Evolutionary conservation across 768 basidiomycete species (phyloP), one percentile per base, ranked within the genome.

Genomic region (Thelephora aurantiotincta): DNA sequence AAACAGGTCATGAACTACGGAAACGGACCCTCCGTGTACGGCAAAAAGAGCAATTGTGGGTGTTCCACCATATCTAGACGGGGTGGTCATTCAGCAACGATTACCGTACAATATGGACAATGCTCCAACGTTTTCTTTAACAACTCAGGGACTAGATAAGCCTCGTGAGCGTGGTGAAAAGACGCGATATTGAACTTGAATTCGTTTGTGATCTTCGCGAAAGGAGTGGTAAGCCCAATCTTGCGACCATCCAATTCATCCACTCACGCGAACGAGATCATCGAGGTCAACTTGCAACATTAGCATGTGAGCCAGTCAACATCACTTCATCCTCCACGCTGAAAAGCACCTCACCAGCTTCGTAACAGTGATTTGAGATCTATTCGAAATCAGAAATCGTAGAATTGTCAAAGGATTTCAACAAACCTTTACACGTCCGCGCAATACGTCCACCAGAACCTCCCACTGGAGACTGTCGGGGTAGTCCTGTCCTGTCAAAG

Each of bases 1-100:
- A 18, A 22, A 20, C n/a, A 2, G 33, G 14, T n/a, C 45, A 26
- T 12, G 9, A 42, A 13, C 38, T 5, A 33, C 13, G 35, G 38
- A 30, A 13, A 49, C 51, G 23, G 45, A 68, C 67, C 66, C 55
- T 46, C 67, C 67, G 50, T 70, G 68, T 30, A 65, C 68, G 1
- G 85, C 80, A 57, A 89, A 91, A n/a, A 93, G 66, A 1, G 86
- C 88, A 5, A 88, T 67, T 0, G 82, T 77, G 0, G 89, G 88
- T 13, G 78, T 66, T 11, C 72, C 73, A 1, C 87, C 87, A 74
- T 61, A 76, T 18, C 63, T 65, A 43, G 38, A 52, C n/a, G 14
- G 3, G 41, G 47, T 37, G 47, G 38, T 35, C 18, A 45, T 22
- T 44, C n/a, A 20, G 30, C 19, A 7, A 20, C 18, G 7, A 43